Base-by-base conservation (phyloP, 768 basidiomycete genomes). In the Boletus fagicola region DNA sequence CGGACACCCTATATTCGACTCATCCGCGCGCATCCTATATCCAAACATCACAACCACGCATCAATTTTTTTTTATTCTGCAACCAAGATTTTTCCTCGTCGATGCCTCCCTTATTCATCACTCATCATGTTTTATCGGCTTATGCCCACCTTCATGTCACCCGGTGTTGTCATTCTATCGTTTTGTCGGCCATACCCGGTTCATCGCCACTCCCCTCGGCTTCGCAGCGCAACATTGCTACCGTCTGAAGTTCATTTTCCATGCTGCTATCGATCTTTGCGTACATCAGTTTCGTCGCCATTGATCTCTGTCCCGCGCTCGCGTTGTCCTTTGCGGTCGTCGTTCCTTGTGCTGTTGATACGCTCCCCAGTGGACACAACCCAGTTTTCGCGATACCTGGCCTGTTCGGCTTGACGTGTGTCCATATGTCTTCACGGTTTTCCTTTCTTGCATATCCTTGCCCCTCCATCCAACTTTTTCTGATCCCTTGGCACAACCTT, bases 31-130 rank as follows among this genome's bases (percentile, higher is more conserved):
- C 65, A 68, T 60, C 51, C 68, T 60, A 67, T 55, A 64, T 50
- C 53, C 51, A 24, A 60, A 51, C 45, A 68, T 62, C 55, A 66
- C 49, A 49, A 59, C 35, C 51, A 62, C 58, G 49, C 66, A 69
- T 61, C 35, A 62, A 62, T 54, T 47, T 68, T 36, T 68, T 68
- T 68, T 69, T 68, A 68, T 70, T 67, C 39, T 63, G 61, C 68
- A 70, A 69, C 60, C 44, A 67, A 59, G 0, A 57, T 49, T 46
- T 40, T 57, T 51, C 61, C 68, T 63, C 61, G 63, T 67, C 65
- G 26, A 54, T 53, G 58, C 43, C 53, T 49, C 30, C 40, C n/a
- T 52, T 56, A 57, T 58, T 39, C 47, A 31, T 53, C 61, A 45
- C 50, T 70, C 48, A 68, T 59, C 65, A 54, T 68, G 68, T 70